Conservation (phyloP, 495 filamentous ascomycete genomes). For the Neurospora sp. region DNA sequence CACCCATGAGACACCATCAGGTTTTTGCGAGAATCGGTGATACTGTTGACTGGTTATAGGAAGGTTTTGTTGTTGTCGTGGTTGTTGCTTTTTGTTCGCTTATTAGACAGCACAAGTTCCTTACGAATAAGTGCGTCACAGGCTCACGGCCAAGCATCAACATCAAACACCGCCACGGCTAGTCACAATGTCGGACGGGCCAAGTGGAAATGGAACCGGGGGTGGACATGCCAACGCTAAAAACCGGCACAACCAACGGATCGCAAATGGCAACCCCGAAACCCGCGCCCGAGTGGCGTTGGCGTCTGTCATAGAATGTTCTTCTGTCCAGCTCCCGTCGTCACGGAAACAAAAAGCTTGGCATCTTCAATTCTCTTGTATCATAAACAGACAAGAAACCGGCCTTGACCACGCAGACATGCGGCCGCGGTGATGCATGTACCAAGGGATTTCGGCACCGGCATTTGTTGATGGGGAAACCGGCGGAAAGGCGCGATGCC, state of each 20-base stretch:
- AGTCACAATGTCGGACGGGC: not conserved
- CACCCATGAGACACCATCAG: not conserved
- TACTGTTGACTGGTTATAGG: not conserved
- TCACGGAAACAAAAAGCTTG: not conserved
- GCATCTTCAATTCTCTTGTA: not conserved
- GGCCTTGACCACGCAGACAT: not conserved
- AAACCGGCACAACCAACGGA: not conserved
- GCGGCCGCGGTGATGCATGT: not conserved
- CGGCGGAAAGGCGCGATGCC: not conserved
- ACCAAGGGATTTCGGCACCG: not conserved
- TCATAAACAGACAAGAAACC: not conserved
- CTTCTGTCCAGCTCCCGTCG: not conserved
- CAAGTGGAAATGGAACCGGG: not conserved
- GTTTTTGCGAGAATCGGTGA: not conserved
- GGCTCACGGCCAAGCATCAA: not conserved
- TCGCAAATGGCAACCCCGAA: not conserved
- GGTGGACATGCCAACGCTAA: not conserved
- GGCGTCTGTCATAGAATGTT: not conserved
- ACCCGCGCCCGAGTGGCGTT: not conserved
- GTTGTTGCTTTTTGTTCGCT: not conserved
- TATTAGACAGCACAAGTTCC: not conserved
- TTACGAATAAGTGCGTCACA: not conserved
- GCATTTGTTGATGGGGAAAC: not conserved
- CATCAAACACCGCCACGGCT: not conserved
- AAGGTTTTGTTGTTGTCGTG: not conserved